Evolutionary conservation across 164 flowering plant species (phyloP), one percentile per base, ranked within the genome.

Genomic region (Saururus chinensis): DNA sequence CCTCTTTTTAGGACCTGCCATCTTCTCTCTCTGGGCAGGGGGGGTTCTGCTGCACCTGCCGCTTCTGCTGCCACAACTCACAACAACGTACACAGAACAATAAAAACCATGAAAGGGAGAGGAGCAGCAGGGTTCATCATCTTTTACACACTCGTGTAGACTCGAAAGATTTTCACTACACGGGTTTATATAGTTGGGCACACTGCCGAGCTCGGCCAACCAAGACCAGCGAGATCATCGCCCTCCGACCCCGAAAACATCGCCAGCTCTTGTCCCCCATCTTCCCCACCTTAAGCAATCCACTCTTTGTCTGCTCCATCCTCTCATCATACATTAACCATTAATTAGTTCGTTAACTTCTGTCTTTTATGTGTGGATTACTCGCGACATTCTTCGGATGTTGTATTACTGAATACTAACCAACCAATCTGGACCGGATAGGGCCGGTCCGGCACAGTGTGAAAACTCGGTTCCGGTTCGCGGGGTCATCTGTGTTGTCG

Each of bases 1-100:
- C 42, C 14, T 52, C 60, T 40, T 42, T 55, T 63, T 40, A 45
- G 66, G 40, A 16, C 37, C 65, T 62, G 65, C 22, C n/a, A 26
- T 26, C 30, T 53, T 51, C 63, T 35, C 40, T 25, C 56, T 24
- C 51, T 12, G 17, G 17, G 17, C 51, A 16, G 60, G 26, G 22
- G 41, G 19, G 21, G 14, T 37, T 21, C 51, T 25, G 52, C 19
- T 20, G 56, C 14, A 11, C 56, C 24, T n/a, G n/a, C n/a, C 24
- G 59, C 52, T 54, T 7, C 53, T 42, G 60, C 53, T 22, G 60
- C 53, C 37, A 26, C 22, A 23, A 20, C 53, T 40, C 37, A 26
- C 22, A 23, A 20, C 53, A 42, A 41, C 60, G 52, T 56, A 63
- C 53, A 55, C 22, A 55, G 60, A 14, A 23, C 58, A 55, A 23